Evolutionary conservation across 116 monocot genomes (phyloP).

Genomic region (Dioscorea cayenensis): DNA sequence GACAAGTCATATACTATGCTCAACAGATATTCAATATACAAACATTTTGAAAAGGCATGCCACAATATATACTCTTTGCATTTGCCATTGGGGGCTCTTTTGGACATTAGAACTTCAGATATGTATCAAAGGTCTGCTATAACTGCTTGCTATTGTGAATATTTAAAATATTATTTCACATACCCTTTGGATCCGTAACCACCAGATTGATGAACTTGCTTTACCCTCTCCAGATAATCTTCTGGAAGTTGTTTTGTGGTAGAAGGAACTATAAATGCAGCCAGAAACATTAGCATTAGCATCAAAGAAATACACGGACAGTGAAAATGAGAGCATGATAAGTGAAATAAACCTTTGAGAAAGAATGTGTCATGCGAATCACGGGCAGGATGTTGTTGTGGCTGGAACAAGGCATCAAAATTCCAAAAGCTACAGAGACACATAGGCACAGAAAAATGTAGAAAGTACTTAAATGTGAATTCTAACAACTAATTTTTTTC

Average conservation of each 20-base stretch:
- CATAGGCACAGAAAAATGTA: background rate
- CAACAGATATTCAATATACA: background rate
- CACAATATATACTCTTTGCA: background rate
- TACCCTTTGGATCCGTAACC: constrained; percentile 97
- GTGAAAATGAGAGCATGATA: background rate
- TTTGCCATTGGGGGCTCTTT: background rate
- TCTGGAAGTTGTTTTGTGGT: constrained; percentile 73
- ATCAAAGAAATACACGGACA: background rate
- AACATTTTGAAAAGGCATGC: background rate
- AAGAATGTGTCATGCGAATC: constrained; percentile 99
- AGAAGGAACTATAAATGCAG: constrained; percentile 59
- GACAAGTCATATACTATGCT: too few relatives aligned
- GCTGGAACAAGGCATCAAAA: constrained; percentile 97
- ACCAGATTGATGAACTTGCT: constrained; percentile 78
- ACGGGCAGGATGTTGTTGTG: constrained; percentile 98
- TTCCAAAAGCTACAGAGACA: constrained; percentile 84
- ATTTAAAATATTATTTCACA: background rate
- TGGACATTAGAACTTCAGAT: background rate
- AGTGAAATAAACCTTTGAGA: constrained; percentile 53
- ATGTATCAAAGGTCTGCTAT: background rate
- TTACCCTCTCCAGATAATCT: constrained; percentile 81
- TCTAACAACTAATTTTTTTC: background rate
- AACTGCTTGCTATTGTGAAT: background rate
- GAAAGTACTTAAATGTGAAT: background rate
- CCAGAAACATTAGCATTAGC: background rate